phyloP scores from a whole-genome alignment of 352 stramenopile species.

The Phytophthora palmivora region DNA sequence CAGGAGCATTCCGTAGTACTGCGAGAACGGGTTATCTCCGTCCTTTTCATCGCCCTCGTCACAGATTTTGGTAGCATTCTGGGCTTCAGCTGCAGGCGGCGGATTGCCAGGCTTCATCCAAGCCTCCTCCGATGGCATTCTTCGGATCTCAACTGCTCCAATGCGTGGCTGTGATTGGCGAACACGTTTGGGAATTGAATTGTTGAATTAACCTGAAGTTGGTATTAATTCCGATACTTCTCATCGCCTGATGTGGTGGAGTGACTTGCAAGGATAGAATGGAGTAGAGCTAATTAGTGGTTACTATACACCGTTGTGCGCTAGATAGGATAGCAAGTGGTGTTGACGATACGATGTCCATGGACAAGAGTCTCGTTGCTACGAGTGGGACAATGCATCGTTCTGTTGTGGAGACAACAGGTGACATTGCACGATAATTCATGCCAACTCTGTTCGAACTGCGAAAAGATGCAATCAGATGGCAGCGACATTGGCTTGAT shows the following conservation, averaged over 20 bases:
- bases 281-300: too few relatives aligned
- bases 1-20: conserved; percentile 95
- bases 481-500: neutral
- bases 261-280: too few relatives aligned
- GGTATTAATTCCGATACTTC: too few relatives aligned
- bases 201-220: too few relatives aligned
- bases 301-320: too few relatives aligned
- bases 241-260: too few relatives aligned
- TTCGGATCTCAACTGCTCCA: conserved; percentile 15
- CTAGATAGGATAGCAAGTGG: too few relatives aligned
- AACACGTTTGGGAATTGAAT: too few relatives aligned
- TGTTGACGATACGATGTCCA: too few relatives aligned
- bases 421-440: neutral
- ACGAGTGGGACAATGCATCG: neutral
- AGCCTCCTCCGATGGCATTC: conserved; percentile 12
- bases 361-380: too few relatives aligned
- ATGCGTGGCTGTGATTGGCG: conserved; percentile 8
- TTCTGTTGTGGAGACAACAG: neutral
- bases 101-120: conserved; percentile 17
- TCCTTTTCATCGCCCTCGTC: conserved; percentile 55
- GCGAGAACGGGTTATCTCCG: conserved; percentile 92
- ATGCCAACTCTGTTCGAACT: conserved; percentile 5
- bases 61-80: neutral
- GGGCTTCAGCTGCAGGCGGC: neutral
- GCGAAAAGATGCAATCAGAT: conserved; percentile 5